Conservation (phyloP, 2,329 filamentous ascomycete genomes). For the Aureobasidium sp. region DNA sequence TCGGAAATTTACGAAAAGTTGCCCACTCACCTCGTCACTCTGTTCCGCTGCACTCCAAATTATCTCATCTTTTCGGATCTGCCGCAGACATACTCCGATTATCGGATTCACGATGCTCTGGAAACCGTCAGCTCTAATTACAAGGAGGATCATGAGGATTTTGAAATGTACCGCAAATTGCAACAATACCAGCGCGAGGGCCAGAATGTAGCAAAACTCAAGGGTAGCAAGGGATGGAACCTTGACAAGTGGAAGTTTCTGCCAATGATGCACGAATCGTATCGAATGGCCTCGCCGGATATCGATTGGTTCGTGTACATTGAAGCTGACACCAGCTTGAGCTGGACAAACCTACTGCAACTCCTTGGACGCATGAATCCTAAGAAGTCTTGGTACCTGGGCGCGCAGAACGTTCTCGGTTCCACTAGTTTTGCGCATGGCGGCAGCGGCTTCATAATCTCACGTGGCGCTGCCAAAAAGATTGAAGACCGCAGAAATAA, state of each 20-base stretch:
- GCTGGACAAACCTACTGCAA: slow-evolving; percentile 42
- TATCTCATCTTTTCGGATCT: slow-evolving; percentile 47
- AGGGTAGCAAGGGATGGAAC: slow-evolving; percentile 40
- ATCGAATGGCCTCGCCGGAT: slow-evolving; percentile 38
- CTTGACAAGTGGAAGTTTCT: slow-evolving; percentile 54
- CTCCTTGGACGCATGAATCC: slow-evolving; percentile 46
- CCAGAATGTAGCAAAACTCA: slow-evolving; percentile 27
- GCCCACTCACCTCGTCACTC: slow-evolving; percentile 49
- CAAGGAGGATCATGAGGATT: slow-evolving; percentile 28
- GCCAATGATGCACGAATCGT: slow-evolving; percentile 48
- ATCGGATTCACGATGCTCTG: slow-evolving; percentile 30
- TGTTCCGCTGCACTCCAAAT: slow-evolving; percentile 43
- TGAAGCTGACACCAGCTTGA: slow-evolving; percentile 49
- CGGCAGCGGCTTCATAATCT: slow-evolving; percentile 42
- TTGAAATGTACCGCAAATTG: slow-evolving; percentile 29
- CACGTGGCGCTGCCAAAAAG: slow-evolving; percentile 31
- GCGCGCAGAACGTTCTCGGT: slow-evolving; percentile 33
- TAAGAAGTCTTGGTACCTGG: slow-evolving; percentile 41
- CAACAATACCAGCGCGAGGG: slow-evolving; percentile 27
- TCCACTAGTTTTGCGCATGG: slow-evolving; percentile 41
- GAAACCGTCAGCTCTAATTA: slow-evolving; percentile 23
- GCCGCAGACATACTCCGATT: slow-evolving; percentile 40
- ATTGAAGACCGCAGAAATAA: slow-evolving; percentile 11
- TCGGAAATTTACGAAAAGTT: slow-evolving; percentile 52
- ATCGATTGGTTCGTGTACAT: slow-evolving; percentile 52